Evolutionary conservation across 345 rosid species (phyloP), one percentile per base, ranked within the genome.

Genomic region (Corchorus capsularis): DNA sequence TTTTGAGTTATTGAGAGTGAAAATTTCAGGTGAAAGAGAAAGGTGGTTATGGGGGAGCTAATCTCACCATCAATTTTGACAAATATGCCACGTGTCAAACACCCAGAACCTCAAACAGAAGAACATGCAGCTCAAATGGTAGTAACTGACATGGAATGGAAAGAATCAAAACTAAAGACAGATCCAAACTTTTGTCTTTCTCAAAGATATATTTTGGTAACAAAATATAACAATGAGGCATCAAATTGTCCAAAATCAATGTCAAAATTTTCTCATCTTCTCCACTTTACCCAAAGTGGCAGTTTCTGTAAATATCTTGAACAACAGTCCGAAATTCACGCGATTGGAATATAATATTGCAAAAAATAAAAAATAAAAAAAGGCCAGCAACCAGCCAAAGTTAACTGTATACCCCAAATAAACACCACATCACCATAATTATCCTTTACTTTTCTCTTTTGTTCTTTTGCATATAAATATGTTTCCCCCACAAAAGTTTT

Each of bases 381-480:
- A 39, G 2, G 43, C 8, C 43, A 49, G 72, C 19, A n/a, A 6
- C 8, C 41, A 45, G 56, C 34, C 71, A 4, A 8, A 8, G 32
- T 19, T 8, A 8, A 56, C 3, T 19, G 1, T 9, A 56, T 9
- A 20, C 34, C 55, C 8, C 8, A 6, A 41, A 8, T 17, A 3
- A 60, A 35, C 50, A 50, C 41, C 77, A 34, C 15, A 39, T 63
- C 63, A 9, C n/a, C 50, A 19, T 32, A 60, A 69, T 50, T 50
- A 52, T 39, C 62, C 46, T 19, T 43, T 0, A 15, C 77, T 20
- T 12, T 17, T 35, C 41, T 63, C 7, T 63, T 63, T 39, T 15
- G 46, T 63, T 41, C 45, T 39, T 37, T 63, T 53, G 54, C 66
- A 9, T n/a, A 43, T 19, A 77, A 69, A 53, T 14, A n/a, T 52